phyloP scores from a whole-genome alignment of 2,329 filamentous ascomycete genomes.

The Botrytis galanthina region DNA sequence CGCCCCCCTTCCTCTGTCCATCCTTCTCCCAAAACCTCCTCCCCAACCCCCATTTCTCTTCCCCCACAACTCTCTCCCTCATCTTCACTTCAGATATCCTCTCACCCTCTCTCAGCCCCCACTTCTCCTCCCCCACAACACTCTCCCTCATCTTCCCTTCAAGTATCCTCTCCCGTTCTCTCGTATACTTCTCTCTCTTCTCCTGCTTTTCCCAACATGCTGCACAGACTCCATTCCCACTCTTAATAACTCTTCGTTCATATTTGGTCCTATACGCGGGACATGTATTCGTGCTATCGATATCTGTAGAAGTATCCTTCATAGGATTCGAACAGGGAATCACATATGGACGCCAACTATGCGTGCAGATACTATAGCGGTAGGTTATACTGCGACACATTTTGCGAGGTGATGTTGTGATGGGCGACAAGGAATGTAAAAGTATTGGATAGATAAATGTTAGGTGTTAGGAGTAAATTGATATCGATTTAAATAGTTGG shows the following conservation, averaged over 20 bases:
- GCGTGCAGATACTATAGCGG: background rate
- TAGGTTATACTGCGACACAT: slow-evolving; percentile 10
- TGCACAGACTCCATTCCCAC: slow-evolving; percentile 12
- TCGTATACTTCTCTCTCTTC: background rate
- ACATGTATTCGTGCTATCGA: background rate
- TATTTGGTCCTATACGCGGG: background rate
- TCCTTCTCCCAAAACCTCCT: too few species aligned
- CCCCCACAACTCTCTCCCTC: background rate
- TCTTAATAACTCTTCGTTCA: background rate
- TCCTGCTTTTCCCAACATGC: background rate
- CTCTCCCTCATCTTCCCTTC: background rate
- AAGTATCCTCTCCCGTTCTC: background rate
- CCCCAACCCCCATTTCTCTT: background rate
- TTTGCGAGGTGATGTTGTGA: background rate
- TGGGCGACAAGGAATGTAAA: background rate
- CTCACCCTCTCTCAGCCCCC: too few species aligned
- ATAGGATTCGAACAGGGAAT: background rate
- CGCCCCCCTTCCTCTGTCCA: too few species aligned
- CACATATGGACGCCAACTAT: background rate
- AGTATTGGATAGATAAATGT: background rate
- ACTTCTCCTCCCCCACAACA: background rate
- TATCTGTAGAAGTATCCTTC: background rate
- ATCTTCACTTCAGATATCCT: background rate
- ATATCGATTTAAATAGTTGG: background rate
- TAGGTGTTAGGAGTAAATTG: background rate